Evolutionary conservation across 2,329 filamentous ascomycete genomes (phyloP), one percentile per base, ranked within the genome.

Genomic region (Ceratocystis diversiconidia): DNA sequence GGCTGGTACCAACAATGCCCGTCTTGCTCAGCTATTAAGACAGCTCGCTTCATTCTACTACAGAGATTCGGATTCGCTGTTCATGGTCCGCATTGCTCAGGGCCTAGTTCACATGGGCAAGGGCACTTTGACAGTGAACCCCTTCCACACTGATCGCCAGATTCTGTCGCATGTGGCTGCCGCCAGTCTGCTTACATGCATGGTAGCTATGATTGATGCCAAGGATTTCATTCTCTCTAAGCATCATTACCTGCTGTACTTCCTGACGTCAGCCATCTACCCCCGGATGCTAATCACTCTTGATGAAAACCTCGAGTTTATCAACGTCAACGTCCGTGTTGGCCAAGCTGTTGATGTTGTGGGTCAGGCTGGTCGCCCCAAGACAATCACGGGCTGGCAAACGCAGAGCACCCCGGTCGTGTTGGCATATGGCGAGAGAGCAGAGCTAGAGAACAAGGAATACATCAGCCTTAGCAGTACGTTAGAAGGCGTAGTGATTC

Each of bases 381-480:
- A 99, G 86, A 99, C 94, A 1, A 99, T 99, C 72, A 99, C 94
- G 8, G 94, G 94, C 64, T 99, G 94, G 94, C 94, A 99, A 78
- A 99, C 94, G 70, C 94, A 99, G 80, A 96, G 90, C 79, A 99
- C 94, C n/a, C 94, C 94, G 0, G 94, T 99, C 60, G 80, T 99
- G 67, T 79, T 99, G 71, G 87, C 90, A n/a, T 88, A 96, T 73
- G 94, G 95, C 36, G 94, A 99, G 80, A 83, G 95, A 72, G 94
- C 94, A 8, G 94, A 99, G 79, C 79, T 99, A 62, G 94, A 99
- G 76, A 94, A 99, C 72, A 94, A 99, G 78, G 87, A 99, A 78
- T 99, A 97, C 75, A 87, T 97, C 69, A 90, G 88, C 76, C 78
- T 99, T 73, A 95, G 87, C 74, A 94, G 85, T 78, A 95, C 87